A percentile compares a stretch with the other conserved stretches of the same genome.
phyloP scores from a whole-genome alignment of 495 filamentous ascomycete species.

The Bryoglossum gracile region DNA sequence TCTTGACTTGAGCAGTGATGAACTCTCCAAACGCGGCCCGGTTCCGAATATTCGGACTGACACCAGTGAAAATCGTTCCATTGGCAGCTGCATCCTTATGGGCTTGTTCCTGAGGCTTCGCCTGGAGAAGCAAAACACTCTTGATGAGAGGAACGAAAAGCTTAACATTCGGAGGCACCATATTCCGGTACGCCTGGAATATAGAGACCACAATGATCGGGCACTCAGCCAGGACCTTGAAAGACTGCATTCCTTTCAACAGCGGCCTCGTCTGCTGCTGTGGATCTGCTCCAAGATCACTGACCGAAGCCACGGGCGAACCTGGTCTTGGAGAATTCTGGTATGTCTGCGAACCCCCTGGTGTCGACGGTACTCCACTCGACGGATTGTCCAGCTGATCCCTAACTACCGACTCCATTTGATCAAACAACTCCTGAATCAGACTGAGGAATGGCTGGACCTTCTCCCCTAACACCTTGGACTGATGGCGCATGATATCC shows the following conservation, averaged over 20 bases:
- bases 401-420: constrained; percentile 84
- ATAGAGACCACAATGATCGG: constrained; percentile 98
- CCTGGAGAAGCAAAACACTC: constrained; percentile 78
- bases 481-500: constrained; percentile 88
- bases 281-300: constrained; percentile 64
- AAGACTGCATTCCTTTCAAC: constrained; percentile 91
- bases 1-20: constrained; percentile 97
- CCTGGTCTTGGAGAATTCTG: constrained; percentile 83
- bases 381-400: constrained; percentile 84
- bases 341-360: constrained; percentile 52
- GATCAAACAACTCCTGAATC: constrained; percentile 92
- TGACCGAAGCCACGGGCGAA: constrained; percentile 73
- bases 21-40: constrained; percentile 93
- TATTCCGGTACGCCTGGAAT: constrained; percentile 81
- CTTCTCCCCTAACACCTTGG: constrained; percentile 63
- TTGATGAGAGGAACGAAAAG: constrained; percentile 92
- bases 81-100: constrained; percentile 72
- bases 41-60: constrained; percentile 91
- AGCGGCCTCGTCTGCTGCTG: constrained; percentile 75
- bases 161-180: constrained; percentile 79
- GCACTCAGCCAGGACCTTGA: constrained; percentile 96
- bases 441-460: constrained; percentile 87
- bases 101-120: constrained; percentile 86
- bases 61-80: constrained; percentile 79
- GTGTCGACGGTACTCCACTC: constrained; percentile 64